Conservation (phyloP, 1,284 basidiomycete genomes). For the Trichosporon faecale region DNA sequence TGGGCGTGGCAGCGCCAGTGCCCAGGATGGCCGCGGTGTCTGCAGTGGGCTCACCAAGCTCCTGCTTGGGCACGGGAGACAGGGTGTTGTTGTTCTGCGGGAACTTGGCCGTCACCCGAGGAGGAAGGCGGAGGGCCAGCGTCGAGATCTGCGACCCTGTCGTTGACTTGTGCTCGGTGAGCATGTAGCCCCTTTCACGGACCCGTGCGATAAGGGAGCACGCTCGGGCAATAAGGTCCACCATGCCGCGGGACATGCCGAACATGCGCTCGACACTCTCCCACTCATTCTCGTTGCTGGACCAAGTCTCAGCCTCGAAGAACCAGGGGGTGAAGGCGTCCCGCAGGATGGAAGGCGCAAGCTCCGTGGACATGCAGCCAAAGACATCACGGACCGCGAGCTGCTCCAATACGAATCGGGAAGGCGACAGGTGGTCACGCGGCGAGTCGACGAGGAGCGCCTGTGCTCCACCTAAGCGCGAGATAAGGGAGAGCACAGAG, state of each 20-base stretch:
- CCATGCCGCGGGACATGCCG: constrained; percentile 45
- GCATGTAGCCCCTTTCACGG: constrained; percentile 21
- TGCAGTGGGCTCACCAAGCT: not conserved
- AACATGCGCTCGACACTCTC: constrained; percentile 49
- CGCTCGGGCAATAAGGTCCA: constrained; percentile 44
- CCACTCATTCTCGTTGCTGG: constrained; percentile 41
- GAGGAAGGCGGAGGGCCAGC: constrained; percentile 22
- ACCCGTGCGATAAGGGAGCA: constrained; percentile 37
- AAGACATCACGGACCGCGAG: constrained; percentile 49
- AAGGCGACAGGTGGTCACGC: constrained; percentile 37
- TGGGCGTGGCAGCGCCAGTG: not conserved
- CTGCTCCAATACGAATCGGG: constrained; percentile 48
- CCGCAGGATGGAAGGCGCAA: constrained; percentile 40
- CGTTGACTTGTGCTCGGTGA: constrained; percentile 23
- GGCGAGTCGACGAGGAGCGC: constrained; percentile 40
- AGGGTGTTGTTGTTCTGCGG: constrained; percentile 14
- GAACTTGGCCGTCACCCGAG: constrained; percentile 24
- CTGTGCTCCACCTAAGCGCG: constrained; percentile 44
- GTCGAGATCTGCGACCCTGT: constrained; percentile 20
- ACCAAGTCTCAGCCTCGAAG: constrained; percentile 46
- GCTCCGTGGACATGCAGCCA: constrained; percentile 48
- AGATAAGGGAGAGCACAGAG: constrained; percentile 40
- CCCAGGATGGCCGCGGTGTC: constrained; percentile 3
- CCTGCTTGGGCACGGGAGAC: constrained; percentile 9
- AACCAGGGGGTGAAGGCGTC: constrained; percentile 49